A percentile compares a stretch with the other conserved stretches of the same genome.
Evolutionary conservation across 2,329 filamentous ascomycete genomes (phyloP).

Genomic region (Pestalotiopsis sp.): DNA sequence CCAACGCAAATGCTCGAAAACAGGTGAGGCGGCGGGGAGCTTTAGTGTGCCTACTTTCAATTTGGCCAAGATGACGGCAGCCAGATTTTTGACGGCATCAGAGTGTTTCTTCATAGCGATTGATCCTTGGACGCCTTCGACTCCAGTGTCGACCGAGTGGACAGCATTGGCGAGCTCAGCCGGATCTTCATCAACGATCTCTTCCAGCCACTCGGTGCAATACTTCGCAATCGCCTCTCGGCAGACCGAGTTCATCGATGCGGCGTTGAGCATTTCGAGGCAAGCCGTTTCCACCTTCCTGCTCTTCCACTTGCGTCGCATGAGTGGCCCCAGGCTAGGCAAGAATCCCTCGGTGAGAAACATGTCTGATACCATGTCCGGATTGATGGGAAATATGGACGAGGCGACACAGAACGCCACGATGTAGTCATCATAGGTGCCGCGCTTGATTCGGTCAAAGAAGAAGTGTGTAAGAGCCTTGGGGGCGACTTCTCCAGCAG

Average conservation of each 20-base stretch:
- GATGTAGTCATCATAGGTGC: slow-evolving; percentile 85
- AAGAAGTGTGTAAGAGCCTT: slow-evolving; percentile 76
- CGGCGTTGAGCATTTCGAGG: slow-evolving; percentile 87
- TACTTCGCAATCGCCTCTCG: slow-evolving; percentile 83
- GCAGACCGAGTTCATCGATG: slow-evolving; percentile 82
- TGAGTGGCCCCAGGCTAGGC: slow-evolving; percentile 72
- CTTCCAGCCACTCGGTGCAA: slow-evolving; percentile 84
- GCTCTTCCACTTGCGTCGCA: slow-evolving; percentile 81
- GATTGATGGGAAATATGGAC: slow-evolving; percentile 83
- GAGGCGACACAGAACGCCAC: slow-evolving; percentile 92
- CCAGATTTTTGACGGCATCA: slow-evolving; percentile 63
- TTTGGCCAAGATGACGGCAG: slow-evolving; percentile 78
- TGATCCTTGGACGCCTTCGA: slow-evolving; percentile 63
- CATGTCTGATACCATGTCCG: slow-evolving; percentile 72
- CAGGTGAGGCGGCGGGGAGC: slow-evolving; percentile 31
- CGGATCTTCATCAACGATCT: slow-evolving; percentile 75
- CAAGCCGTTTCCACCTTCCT: slow-evolving; percentile 84
- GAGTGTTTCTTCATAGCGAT: slow-evolving; percentile 64
- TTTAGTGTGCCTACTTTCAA: slow-evolving; percentile 54
- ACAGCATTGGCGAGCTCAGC: slow-evolving; percentile 54
- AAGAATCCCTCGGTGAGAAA: slow-evolving; percentile 92
- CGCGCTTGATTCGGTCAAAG: slow-evolving; percentile 68
- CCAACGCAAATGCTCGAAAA: slow-evolving; percentile 27
- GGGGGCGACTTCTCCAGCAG: slow-evolving; percentile 70
- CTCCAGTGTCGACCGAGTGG: slow-evolving; percentile 52